Base-by-base conservation (phyloP, 2,329 filamentous ascomycete genomes). In the Endocalyx cinctus region DNA sequence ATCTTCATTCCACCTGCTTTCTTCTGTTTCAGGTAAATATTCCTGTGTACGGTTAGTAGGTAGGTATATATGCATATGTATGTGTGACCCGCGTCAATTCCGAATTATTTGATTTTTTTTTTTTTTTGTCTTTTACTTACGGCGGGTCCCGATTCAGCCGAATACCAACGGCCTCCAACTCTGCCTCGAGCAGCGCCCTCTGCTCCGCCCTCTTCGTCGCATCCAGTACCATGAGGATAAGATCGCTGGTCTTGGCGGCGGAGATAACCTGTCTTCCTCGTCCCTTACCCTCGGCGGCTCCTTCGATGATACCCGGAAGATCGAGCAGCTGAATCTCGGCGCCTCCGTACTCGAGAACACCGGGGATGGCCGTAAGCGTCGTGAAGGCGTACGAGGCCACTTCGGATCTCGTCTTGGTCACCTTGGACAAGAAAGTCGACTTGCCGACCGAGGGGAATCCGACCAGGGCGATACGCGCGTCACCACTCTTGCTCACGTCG, bases 371-470 rank as follows among this genome's bases (percentile, higher is more conserved):
- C 8, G 92, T 98, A 27, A 98, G 72, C 2, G 92, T 98, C 10
- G 92, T 98, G 77, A 98, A 98, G 36, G 90, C 82, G 58, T 98
- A 98, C 1, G 92, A 86, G 1, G 92, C 92, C 17, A 96, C 88
- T 60, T 96, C 90, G 31, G 88, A 95, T 55, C 87, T 88, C 25
- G 94, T 98, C 67, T 95, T 97, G 31, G 92, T 98, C 59, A 98
- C 94, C 57, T 97, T 96, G 30, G 89, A 96, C n/a, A 98, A 62
- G 57, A 98, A 97, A 0, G 92, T 98, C 3, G 92, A 98, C 69
- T 98, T 98, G 59, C 92, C 92, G 32, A 98, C 92, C 0, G 94
- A 98, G 0, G 94, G 92, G 52, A 98, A 98, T n/a, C 92, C 92
- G 34, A 98, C 94, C 3, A 98, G 78, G 2, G 94, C 88, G 64